Evolutionary conservation across 352 stramenopile species (phyloP).

Genomic region (Phytophthora capsici): DNA sequence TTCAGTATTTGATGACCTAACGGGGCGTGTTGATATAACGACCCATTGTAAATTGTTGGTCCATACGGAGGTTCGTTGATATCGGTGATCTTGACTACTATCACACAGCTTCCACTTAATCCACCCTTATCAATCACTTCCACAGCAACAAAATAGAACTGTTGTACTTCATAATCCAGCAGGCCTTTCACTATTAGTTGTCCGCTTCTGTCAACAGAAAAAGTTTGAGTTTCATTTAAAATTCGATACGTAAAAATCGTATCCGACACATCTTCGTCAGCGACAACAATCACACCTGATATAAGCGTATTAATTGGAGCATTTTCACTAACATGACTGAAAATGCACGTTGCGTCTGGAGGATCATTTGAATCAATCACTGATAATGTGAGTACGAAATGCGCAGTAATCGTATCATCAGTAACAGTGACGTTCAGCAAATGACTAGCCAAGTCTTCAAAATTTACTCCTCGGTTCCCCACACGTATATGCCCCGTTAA

Average conservation of each 20-base stretch:
- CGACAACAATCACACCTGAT: constrained; percentile 2
- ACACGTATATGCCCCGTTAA: constrained; percentile 40
- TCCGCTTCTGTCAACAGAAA: constrained; percentile 42
- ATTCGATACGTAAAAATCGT: constrained; percentile 26
- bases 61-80: constrained; percentile 49
- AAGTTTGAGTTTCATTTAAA: constrained; percentile 27
- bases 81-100: constrained; percentile 47
- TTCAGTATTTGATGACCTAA: constrained; percentile 22
- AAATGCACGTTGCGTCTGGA: constrained; percentile 17
- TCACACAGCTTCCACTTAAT: constrained; percentile 42
- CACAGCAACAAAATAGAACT: constrained; percentile 35
- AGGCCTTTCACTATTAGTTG: constrained; percentile 35
- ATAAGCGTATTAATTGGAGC: constrained; percentile 18
- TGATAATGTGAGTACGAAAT: constrained; percentile 16
- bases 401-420: constrained; percentile 10
- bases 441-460: constrained; percentile 30
- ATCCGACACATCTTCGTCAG: constrained; percentile 32
- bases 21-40: constrained; percentile 29
- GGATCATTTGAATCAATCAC: constrained; percentile 29
- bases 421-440: constrained; percentile 16
- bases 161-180: constrained; percentile 48
- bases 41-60: constrained; percentile 37
- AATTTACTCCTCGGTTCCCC: constrained; percentile 40
- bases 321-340: constrained; percentile 30
- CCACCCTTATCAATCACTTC: constrained; percentile 39